A percentile compares a stretch with the other conserved stretches of the same genome.
These are phyloP conservation scores for Lineolata rhizophorae DNA, from an alignment of 495 filamentous ascomycete species.

Conservation along the genomic window DNA sequence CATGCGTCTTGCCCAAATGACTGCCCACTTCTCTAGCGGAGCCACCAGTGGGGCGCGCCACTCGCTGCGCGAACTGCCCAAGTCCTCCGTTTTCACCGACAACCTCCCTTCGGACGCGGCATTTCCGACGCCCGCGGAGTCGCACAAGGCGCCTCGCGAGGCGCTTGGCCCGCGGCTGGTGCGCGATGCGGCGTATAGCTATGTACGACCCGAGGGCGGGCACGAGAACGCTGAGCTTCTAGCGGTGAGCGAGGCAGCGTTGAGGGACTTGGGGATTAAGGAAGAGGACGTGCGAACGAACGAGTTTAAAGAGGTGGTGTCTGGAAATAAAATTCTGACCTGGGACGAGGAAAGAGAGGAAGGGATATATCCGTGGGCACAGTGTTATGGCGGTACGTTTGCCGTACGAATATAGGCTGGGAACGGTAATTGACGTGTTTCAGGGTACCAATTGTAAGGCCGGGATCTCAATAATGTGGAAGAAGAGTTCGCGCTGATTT, in stretches of 20 bases:
- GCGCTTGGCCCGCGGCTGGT: slow-evolving; percentile 65
- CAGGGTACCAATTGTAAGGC: slow-evolving; percentile 67
- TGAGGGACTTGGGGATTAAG: slow-evolving; percentile 57
- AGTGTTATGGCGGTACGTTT: slow-evolving; percentile 97
- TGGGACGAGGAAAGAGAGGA: slow-evolving; percentile 29
- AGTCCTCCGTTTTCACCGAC: slow-evolving; percentile 66
- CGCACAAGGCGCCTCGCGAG: slow-evolving; percentile 56
- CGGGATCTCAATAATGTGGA: too few relatives aligned
- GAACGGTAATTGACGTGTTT: too few relatives aligned
- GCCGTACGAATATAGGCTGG: too few relatives aligned
- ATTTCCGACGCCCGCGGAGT: slow-evolving; percentile 60
- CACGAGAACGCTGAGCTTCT: slow-evolving; percentile 50
- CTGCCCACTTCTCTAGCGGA: too few relatives aligned
- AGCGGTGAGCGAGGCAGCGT: slow-evolving; percentile 49
- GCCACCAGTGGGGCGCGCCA: too few relatives aligned
- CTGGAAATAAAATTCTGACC: slow-evolving; percentile 49
- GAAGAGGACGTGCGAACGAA: too few relatives aligned
- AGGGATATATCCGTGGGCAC: slow-evolving; percentile 84
- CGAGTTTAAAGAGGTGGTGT: slow-evolving; percentile 56
- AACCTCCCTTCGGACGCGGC: slow-evolving; percentile 54
- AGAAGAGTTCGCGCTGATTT: too few relatives aligned
- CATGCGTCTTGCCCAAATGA: too few relatives aligned
- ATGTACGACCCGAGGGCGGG: slow-evolving; percentile 54
- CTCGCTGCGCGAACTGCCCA: slow-evolving; percentile 72
- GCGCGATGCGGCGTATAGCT: slow-evolving; percentile 71